Evolutionary conservation across 2,329 filamentous ascomycete species (phyloP).

Genomic region (Chrysoporthe cubensis): DNA sequence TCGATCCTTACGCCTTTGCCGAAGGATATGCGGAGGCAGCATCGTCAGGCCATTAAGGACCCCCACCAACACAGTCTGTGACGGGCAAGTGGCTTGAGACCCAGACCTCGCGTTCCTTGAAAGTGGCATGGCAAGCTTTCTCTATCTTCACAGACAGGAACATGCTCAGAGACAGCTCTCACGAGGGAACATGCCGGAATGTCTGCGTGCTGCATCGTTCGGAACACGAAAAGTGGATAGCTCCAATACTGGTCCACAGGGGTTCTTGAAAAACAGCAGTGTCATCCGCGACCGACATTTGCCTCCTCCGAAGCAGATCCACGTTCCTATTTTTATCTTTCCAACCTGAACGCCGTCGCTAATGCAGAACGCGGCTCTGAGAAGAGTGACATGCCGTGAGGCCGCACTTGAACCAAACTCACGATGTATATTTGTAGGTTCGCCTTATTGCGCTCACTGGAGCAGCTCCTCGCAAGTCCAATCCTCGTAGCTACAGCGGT

Average conservation of each 20-base stretch:
- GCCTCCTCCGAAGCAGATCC: constrained; percentile 7
- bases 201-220: not conserved
- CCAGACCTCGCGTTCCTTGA: not conserved
- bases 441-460: constrained; percentile 44
- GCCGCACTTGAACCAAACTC: constrained; percentile 13
- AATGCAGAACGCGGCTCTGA: constrained; percentile 33
- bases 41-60: not conserved
- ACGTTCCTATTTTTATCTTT: constrained; percentile 15
- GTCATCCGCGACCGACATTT: not conserved
- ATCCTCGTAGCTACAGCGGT: constrained; percentile 81
- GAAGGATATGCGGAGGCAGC: not conserved
- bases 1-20: not conserved
- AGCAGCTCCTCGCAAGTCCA: constrained; percentile 98
- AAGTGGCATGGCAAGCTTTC: not conserved
- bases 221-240: no score
- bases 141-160: not conserved
- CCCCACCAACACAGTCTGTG: not conserved
- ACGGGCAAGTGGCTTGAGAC: not conserved
- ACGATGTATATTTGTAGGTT: constrained; percentile 7
- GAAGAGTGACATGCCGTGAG: constrained; percentile 19
- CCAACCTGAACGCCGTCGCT: constrained; percentile 38
- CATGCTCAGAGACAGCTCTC: not conserved
- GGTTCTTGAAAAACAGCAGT: not conserved
- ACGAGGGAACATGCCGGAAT: not conserved
- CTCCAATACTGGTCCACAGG: not conserved